Base-by-base conservation (phyloP, 257 asterid genomes). In the Solanum pennellii region DNA sequence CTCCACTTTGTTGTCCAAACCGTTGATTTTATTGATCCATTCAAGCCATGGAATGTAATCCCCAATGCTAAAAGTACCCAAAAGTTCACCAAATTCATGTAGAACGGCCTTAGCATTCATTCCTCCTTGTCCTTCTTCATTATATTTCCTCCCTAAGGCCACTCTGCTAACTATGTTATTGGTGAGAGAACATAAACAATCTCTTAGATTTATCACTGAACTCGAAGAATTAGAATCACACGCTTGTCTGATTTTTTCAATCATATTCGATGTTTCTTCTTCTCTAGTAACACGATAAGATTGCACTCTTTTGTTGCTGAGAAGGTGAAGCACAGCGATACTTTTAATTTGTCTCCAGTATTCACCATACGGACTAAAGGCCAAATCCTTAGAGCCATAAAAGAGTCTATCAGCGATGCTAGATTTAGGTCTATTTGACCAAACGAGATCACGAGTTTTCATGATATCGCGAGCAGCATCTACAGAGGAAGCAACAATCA, bases 31-130 rank as follows among this genome's bases (percentile, higher is more conserved):
- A 79, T 90, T 59, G 25, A 91, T 47, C 92, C 93, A 93, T 12
- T 60, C 74, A 80, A 93, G 89, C 90, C 90, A 89, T 1, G 96
- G 93, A 20, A 94, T 45, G 52, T 85, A 90, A 35, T 90, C 93
- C 29, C 91, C 93, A 0, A 92, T n/a, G 39, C 44, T 45, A 14
- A 44, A 56, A 27, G 41, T 52, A 0, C 93, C 95, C 2, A 92
- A 5, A 60, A 91, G 27, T 62, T 42, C 80, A 5, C 7, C 6
- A 25, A 89, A 15, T 13, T 89, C 89, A 25, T 25, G 68, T 9
- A 94, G 56, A 7, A 86, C 62, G 27, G 6, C 23, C 84, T 88
- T 41, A 65, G 88, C 83, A 69, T 75, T 88, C 76, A 82, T 89
- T 5, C 94, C 93, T 1, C 45, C 73, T 56, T 89, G 90, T 15